A percentile compares a stretch with the other conserved stretches of the same genome.
Conservation (phyloP, 2,329 filamentous ascomycete genomes). For the Nemania sp. region DNA sequence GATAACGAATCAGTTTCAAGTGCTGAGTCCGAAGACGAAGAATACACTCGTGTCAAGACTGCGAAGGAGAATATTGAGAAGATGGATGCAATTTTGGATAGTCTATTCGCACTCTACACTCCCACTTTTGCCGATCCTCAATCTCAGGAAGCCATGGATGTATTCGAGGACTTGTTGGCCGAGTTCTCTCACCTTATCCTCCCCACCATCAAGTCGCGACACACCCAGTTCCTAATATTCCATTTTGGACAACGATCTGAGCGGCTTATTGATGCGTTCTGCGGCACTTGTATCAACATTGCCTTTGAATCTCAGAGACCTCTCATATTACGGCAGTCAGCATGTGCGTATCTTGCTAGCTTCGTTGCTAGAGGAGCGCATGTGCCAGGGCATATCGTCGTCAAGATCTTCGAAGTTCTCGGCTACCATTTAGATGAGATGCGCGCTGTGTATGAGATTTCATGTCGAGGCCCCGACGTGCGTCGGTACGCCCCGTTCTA, state of each 20-base stretch:
- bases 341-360: conserved; percentile 91
- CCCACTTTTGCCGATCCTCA: conserved; percentile 77
- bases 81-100: conserved; percentile 89
- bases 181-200: conserved; percentile 91
- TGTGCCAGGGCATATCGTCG: conserved; percentile 80
- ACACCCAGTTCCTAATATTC: conserved; percentile 95
- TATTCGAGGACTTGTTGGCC: conserved; percentile 81
- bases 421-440: conserved; percentile 81
- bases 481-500: conserved; percentile 88
- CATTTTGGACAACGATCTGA: conserved; percentile 90
- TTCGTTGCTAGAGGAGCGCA: conserved; percentile 92
- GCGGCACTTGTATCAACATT: conserved; percentile 79
- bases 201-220: conserved; percentile 89
- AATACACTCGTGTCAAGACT: conserved; percentile 73
- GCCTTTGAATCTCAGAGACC: conserved; percentile 78
- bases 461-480: conserved; percentile 86
- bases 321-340: conserved; percentile 81
- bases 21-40: conserved; percentile 75
- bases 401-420: conserved; percentile 83
- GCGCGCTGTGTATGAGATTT: conserved; percentile 76
- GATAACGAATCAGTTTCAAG: conserved; percentile 78
- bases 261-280: conserved; percentile 83
- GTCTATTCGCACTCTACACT: conserved; percentile 86
- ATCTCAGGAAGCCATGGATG: conserved; percentile 75
- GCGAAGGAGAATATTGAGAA: conserved; percentile 88